Evolutionary conservation across 129 eudicot species (phyloP), one percentile per base, ranked within the genome.

Genomic region (Centaurea solstitialis): DNA sequence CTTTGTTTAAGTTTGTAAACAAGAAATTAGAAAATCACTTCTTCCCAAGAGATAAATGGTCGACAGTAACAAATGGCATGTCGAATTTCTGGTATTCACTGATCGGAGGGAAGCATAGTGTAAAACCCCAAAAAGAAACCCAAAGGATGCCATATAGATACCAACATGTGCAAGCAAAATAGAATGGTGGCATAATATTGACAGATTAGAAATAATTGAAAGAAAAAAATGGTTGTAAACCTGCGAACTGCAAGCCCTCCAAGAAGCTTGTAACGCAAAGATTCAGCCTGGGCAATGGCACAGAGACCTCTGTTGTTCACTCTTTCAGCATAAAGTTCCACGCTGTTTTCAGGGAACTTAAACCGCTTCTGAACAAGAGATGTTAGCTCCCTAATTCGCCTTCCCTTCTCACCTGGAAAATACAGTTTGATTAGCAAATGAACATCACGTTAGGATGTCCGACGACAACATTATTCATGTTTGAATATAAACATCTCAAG

Each of bases 161-260:
- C 13, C 47, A 41, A 9, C 12, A 41, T 41, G 37, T 41, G 12
- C 47, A 41, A 41, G 47, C 47, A 41, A 41, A 41, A 7, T 8
- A 41, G 47, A 41, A 41, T 1, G 47, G 47, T 13, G 2, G 9
- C 47, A 41, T 50, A 50, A 50, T 15, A 17, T 50, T 15, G 62
- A 50, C 22, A 57, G 65, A 38, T 39, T n/a, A 47, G 3, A 12
- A 0, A n/a, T 57, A 47, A 47, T 4, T 2, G 9, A 1, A 66
- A 13, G 40, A 66, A 13, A 40, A 72, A 37, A 76, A 37, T 2
- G 65, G 0, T 24, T 10, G 70, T n/a, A 41, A 57, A 89, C 92
- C 92, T 89, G 47, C 92, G 86, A 50, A 89, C 92, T 70, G 92
- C 92, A 80, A 89, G 92, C 0, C 92, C 92, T 8, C 92, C 92